Conservation (phyloP, 2,329 filamentous ascomycete species). For the Achaetomium macrosporum region DNA sequence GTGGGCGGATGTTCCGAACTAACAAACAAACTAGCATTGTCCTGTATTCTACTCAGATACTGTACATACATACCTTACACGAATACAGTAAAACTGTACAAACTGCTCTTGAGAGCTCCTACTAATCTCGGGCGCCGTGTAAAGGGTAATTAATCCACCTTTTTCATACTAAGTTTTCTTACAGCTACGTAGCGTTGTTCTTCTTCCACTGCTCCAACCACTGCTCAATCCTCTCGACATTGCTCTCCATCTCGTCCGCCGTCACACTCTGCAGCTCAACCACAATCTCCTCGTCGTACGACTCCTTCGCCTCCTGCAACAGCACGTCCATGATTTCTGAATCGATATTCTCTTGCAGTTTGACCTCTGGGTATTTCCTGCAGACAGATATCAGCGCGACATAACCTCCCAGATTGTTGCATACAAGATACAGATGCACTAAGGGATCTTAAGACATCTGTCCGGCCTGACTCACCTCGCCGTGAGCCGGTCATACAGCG, state of each 20-base stretch:
- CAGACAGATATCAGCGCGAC: background rate
- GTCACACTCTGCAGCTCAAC: conserved; percentile 81
- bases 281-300: conserved; percentile 80
- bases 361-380: conserved; percentile 75
- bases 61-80: too few relatives aligned
- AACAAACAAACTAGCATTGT: too few relatives aligned
- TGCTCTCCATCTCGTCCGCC: conserved; percentile 79
- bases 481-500: conserved; percentile 78
- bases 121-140: too few relatives aligned
- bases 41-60: background rate
- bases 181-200: conserved; percentile 35
- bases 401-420: background rate
- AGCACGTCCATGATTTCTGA: conserved; percentile 97
- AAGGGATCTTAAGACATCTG: background rate
- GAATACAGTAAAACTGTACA: too few relatives aligned
- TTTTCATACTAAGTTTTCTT: too few relatives aligned
- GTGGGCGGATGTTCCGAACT: too few relatives aligned
- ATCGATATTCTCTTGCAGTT: conserved; percentile 93
- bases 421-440: background rate
- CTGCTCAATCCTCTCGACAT: conserved; percentile 73
- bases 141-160: too few relatives aligned
- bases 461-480: conserved; percentile 48
- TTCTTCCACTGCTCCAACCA: conserved; percentile 83
- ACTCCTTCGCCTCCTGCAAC: conserved; percentile 80
- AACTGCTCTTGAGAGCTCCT: too few relatives aligned